phyloP scores from a whole-genome alignment of 2,329 filamentous ascomycete genomes.

The Monilinia fructigena region DNA sequence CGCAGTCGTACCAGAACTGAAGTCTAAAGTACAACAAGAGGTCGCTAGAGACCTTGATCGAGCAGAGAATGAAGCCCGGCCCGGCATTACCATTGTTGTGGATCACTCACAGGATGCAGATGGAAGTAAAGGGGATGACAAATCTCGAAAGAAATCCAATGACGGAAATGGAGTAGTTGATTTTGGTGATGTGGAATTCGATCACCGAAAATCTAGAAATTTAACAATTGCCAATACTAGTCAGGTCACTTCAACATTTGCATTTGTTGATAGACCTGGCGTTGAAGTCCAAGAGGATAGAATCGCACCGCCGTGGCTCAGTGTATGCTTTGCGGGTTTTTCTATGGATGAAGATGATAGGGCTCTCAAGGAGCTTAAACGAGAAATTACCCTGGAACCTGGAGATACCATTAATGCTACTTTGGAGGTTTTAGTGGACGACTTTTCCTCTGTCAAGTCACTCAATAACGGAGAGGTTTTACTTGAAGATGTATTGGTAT shows the following conservation, averaged over 20 bases:
- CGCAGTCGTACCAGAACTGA: slow-evolving; percentile 79
- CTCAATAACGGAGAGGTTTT: slow-evolving; percentile 67
- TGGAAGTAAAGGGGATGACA: slow-evolving; percentile 30
- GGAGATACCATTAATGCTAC: slow-evolving; percentile 76
- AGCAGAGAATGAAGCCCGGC: slow-evolving; percentile 85
- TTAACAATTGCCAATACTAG: slow-evolving; percentile 93
- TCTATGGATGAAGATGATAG: slow-evolving; percentile 42
- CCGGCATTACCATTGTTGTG: slow-evolving; percentile 77
- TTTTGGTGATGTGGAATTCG: slow-evolving; percentile 73
- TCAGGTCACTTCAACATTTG: slow-evolving; percentile 73
- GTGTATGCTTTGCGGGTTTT: slow-evolving; percentile 60
- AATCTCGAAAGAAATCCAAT: slow-evolving; percentile 32
- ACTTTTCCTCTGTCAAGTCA: slow-evolving; percentile 60
- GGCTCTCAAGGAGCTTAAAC: slow-evolving; percentile 28
- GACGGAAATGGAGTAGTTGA: slow-evolving; percentile 59
- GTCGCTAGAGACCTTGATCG: slow-evolving; percentile 86
- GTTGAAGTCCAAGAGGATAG: slow-evolving; percentile 49
- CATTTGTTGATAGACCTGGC: slow-evolving; percentile 74
- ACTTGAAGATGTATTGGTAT: slow-evolving; percentile 83
- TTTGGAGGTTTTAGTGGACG: slow-evolving; percentile 65
- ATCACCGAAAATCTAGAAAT: slow-evolving; percentile 61
- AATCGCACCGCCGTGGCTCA: slow-evolving; percentile 65
- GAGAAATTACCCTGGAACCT: slow-evolving; percentile 67
- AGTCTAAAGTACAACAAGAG: slow-evolving; percentile 79
- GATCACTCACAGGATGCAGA: slow-evolving; percentile 53